Evolutionary conservation across 2,329 filamentous ascomycete species (phyloP).

Genomic region (Truncatella angustata): DNA sequence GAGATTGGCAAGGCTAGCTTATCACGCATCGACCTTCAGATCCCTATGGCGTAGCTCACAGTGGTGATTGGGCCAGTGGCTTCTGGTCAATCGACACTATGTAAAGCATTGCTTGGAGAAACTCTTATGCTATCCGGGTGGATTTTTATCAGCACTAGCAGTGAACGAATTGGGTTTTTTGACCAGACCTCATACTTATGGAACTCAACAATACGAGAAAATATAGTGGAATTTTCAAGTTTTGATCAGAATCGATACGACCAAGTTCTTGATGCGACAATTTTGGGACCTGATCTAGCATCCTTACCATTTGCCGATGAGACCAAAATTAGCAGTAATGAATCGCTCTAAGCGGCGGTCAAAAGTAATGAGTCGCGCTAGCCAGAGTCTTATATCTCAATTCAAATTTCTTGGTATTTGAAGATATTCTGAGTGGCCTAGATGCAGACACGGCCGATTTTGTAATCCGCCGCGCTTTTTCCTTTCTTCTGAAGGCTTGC

Average conservation of each 20-base stretch:
- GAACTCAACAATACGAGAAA: slow-evolving; percentile 18
- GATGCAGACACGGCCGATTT: too few relatives aligned
- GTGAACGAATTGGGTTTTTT: slow-evolving; percentile 22
- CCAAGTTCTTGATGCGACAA: slow-evolving; percentile 22
- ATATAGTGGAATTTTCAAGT: slow-evolving; percentile 23
- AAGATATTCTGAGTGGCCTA: too few relatives aligned
- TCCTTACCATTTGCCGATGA: slow-evolving; percentile 31
- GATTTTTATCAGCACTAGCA: slow-evolving; percentile 10
- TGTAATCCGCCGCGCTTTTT: too few relatives aligned
- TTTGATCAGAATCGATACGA: slow-evolving; percentile 22
- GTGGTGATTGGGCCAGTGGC: slow-evolving; percentile 42
- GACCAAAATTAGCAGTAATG: slow-evolving; percentile 32
- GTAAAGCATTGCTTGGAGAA: slow-evolving; percentile 38
- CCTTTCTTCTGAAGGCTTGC: too few relatives aligned
- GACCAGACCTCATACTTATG: not conserved
- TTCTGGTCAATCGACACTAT: slow-evolving; percentile 42
- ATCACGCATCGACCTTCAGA: not conserved
- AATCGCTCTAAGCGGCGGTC: not conserved
- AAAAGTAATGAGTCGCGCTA: not conserved
- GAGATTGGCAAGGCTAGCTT: not conserved
- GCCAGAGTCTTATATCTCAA: not conserved
- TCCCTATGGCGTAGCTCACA: slow-evolving; percentile 6
- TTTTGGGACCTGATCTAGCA: slow-evolving; percentile 26
- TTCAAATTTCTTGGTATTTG: too few relatives aligned
- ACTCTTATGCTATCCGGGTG: slow-evolving; percentile 25